Conservation (phyloP, 2,329 filamentous ascomycete genomes). For the Lasiodiplodia hormozganensis region DNA sequence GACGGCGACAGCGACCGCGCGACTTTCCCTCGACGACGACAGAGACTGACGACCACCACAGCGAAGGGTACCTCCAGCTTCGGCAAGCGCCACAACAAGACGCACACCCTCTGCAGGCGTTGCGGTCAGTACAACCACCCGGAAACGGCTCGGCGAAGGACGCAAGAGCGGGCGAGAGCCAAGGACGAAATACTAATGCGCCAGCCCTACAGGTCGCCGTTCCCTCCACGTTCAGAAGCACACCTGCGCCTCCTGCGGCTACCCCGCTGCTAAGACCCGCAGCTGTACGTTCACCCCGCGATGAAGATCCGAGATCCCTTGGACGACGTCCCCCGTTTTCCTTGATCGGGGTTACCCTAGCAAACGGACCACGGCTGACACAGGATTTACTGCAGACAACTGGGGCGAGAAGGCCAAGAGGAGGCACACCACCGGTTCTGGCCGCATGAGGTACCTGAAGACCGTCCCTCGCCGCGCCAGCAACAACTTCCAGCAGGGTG, state of each 20-base stretch:
- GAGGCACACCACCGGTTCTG: slow-evolving; percentile 98
- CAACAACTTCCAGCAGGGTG: slow-evolving; percentile 95
- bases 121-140: slow-evolving; percentile 75
- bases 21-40: slow-evolving; percentile 35
- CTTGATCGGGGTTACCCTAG: slow-evolving; percentile 15
- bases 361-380: slow-evolving; percentile 36
- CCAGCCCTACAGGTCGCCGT: slow-evolving; percentile 73
- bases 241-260: slow-evolving; percentile 94
- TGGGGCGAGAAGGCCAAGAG: slow-evolving; percentile 99
- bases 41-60: slow-evolving; percentile 58
- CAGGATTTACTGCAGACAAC: slow-evolving; percentile 73
- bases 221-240: slow-evolving; percentile 99
- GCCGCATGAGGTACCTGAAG: slow-evolving; percentile 95
- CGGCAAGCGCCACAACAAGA: slow-evolving; percentile 93
- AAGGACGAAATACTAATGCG: slow-evolving; percentile 44
- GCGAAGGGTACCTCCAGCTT: slow-evolving; percentile 76
- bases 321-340: slow-evolving; percentile 15
- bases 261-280: slow-evolving; percentile 94
- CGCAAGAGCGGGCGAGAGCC: slow-evolving; percentile 6
- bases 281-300: slow-evolving; percentile 81
- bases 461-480: slow-evolving; percentile 90
- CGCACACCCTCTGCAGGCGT: slow-evolving; percentile 97
- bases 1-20: slow-evolving; percentile 19
- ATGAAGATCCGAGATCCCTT: slow-evolving; percentile 10
- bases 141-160: slow-evolving; percentile 29